These are phyloP conservation scores for Neurospora tetrasperma DNA, from an alignment of 495 filamentous ascomycete species.

Conservation along the genomic window DNA sequence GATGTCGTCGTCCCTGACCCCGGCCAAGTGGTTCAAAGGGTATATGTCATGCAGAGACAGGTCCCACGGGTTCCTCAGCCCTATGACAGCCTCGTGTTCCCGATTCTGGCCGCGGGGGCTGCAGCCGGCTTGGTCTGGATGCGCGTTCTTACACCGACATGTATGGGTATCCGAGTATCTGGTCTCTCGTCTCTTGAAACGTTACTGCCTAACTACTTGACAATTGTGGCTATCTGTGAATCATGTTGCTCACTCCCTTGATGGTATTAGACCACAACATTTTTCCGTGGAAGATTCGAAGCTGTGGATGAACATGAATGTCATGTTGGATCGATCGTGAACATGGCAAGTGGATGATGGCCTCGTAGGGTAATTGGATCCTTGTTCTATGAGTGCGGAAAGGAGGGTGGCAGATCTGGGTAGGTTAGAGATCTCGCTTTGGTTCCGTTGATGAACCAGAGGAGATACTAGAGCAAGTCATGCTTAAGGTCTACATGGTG, in stretches of 20 bases:
- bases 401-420: neutral
- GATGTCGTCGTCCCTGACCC: neutral
- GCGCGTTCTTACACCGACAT: neutral
- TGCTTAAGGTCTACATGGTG: neutral
- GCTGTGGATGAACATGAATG: neutral
- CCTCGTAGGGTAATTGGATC: neutral
- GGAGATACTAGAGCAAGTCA: neutral
- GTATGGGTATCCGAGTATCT: neutral
- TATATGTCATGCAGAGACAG: neutral
- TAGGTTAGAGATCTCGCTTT: neutral
- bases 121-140: neutral
- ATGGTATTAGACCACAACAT: neutral
- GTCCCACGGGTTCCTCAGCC: neutral
- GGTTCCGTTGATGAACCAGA: neutral
- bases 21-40: neutral
- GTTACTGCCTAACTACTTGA: neutral
- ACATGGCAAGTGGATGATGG: neutral
- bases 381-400: neutral
- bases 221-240: neutral
- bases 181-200: neutral
- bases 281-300: neutral
- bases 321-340: neutral
- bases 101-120: neutral
- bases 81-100: neutral
- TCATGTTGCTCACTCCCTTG: neutral